phyloP scores from a whole-genome alignment of 345 rosid species.

The Camelina hispida region DNA sequence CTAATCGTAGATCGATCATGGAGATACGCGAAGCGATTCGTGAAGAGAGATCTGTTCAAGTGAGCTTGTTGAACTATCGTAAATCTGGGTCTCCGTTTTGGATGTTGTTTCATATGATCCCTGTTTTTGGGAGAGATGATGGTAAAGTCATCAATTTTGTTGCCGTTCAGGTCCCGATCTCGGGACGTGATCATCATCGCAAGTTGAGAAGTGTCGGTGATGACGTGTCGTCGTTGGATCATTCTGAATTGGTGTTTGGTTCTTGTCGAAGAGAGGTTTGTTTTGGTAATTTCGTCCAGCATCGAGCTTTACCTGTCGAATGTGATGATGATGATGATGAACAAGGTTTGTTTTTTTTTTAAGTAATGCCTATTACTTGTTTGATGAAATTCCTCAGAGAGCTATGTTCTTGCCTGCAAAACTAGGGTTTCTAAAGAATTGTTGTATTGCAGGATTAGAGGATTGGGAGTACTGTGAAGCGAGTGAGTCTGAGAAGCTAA shows the following conservation, averaged over 20 bases:
- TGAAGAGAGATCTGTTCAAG: slow-evolving; percentile 65
- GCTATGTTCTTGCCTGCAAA: too few species aligned
- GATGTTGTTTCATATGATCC: slow-evolving; percentile 81
- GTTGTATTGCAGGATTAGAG: slow-evolving; percentile 53
- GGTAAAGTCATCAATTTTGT: slow-evolving; percentile 75
- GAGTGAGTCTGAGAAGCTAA: slow-evolving; percentile 69
- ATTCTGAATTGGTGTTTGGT: slow-evolving; percentile 56
- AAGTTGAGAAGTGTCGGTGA: slow-evolving; percentile 49
- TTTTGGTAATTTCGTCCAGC: slow-evolving; percentile 57
- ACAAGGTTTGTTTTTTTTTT: slow-evolving; percentile 37
- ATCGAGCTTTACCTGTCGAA: slow-evolving; percentile 51
- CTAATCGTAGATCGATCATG: slow-evolving; percentile 72
- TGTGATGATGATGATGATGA: slow-evolving; percentile 34
- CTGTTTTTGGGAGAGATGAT: slow-evolving; percentile 64
- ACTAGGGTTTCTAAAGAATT: not conserved
- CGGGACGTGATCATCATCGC: slow-evolving; percentile 29
- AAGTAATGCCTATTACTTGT: slow-evolving; percentile 6
- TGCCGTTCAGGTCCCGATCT: slow-evolving; percentile 86
- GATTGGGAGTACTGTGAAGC: slow-evolving; percentile 77
- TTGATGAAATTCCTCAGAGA: slow-evolving; percentile 26
- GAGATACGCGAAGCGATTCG: slow-evolving; percentile 87
- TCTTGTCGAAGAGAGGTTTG: slow-evolving; percentile 86
- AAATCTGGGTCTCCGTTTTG: slow-evolving; percentile 93
- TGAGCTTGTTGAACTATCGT: slow-evolving; percentile 74
- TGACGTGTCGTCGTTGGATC: slow-evolving; percentile 47